Evolutionary conservation across 2,329 filamentous ascomycete genomes (phyloP).

Genomic region (Nothomitra cinnamomea): DNA sequence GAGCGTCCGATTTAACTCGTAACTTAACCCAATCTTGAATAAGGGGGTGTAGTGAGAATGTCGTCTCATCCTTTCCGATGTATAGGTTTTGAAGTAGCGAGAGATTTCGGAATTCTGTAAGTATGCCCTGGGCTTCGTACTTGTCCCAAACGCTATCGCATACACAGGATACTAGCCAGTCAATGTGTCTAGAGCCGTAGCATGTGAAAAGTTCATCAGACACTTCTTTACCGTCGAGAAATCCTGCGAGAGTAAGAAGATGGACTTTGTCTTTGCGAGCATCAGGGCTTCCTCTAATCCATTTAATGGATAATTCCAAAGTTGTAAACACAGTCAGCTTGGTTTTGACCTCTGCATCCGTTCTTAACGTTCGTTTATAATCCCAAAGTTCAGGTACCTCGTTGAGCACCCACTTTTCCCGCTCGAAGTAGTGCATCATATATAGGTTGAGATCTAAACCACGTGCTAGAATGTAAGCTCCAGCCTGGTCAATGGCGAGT

Average conservation of each 20-base stretch:
- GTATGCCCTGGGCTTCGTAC: conserved; percentile 8
- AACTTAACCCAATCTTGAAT: conserved; percentile 12
- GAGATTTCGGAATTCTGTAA: conserved; percentile 9
- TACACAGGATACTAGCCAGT: no score
- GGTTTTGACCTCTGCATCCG: neutral
- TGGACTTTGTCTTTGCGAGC: conserved; percentile 2
- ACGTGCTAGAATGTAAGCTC: conserved; percentile 7
- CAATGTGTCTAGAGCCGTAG: no score
- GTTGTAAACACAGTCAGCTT: neutral
- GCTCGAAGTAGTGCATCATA: conserved; percentile 6
- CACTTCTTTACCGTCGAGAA: conserved; percentile 6
- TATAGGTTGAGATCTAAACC: conserved; percentile 4
- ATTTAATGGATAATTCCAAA: neutral
- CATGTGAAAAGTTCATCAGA: no score
- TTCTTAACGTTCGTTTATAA: conserved; percentile 1
- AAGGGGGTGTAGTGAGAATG: conserved; percentile 13
- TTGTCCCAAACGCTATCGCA: conserved; percentile 11
- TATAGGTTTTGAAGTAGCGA: conserved; percentile 11
- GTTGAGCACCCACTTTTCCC: conserved; percentile 5
- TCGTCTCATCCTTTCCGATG: neutral
- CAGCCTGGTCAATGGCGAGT: conserved; percentile 8
- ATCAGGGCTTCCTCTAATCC: conserved; percentile 1
- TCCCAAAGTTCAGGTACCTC: conserved; percentile 7
- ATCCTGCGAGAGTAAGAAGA: conserved; percentile 6
- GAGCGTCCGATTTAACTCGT: conserved; percentile 5